Percentiles rank a stretch among this genome's conserved stretches.
These are phyloP conservation scores for Suillus clintonianus DNA, from an alignment of 768 basidiomycete species.

Conservation along the genomic window DNA sequence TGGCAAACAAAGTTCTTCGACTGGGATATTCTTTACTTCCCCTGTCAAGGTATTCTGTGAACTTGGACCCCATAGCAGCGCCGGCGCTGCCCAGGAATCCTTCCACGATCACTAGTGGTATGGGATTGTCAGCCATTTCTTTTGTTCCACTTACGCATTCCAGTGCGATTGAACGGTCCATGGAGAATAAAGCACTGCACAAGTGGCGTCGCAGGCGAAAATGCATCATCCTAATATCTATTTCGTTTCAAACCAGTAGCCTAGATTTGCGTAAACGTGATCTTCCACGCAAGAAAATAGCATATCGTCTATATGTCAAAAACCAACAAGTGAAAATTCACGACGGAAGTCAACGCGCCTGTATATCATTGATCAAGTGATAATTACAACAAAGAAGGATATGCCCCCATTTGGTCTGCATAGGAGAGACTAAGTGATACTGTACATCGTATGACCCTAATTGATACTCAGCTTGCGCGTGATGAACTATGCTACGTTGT, in stretches of 20 bases:
- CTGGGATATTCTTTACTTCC: constrained; percentile 12
- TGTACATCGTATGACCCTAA: not conserved
- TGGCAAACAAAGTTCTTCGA: constrained; percentile 16
- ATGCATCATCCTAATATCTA: not conserved
- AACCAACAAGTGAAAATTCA: too few species aligned
- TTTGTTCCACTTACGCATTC: not conserved
- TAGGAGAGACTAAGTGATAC: not conserved
- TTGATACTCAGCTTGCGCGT: not conserved
- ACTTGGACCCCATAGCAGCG: constrained; percentile 42
- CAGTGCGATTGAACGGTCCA: not conserved
- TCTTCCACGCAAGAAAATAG: too few species aligned
- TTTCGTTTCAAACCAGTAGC: not conserved
- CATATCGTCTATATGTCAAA: too few species aligned
- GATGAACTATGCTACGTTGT: not conserved
- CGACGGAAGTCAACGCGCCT: too few species aligned
- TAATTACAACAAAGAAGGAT: not conserved
- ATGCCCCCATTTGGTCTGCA: not conserved
- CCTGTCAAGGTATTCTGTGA: constrained; percentile 34
- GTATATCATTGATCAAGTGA: not conserved
- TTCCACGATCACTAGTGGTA: constrained; percentile 48
- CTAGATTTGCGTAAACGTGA: too few species aligned
- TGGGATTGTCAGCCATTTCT: not conserved
- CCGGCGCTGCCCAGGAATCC: constrained; percentile 46
- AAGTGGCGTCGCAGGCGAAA: not conserved
- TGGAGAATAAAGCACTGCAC: not conserved